phyloP scores from a whole-genome alignment of 2,329 filamentous ascomycete genomes.

The Paecilomyces sp. region DNA sequence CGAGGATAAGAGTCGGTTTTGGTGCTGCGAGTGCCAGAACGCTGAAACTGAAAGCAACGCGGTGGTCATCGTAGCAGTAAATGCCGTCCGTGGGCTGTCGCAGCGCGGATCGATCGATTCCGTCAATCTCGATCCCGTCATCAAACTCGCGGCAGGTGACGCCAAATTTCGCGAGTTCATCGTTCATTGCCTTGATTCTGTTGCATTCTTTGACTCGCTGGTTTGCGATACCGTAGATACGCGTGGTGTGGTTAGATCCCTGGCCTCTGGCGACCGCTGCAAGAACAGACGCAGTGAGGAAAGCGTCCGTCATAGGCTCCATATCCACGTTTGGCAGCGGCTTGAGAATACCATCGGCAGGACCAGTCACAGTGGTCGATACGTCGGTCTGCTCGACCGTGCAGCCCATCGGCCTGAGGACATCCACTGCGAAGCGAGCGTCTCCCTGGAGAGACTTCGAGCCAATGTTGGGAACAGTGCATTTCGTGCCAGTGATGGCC shows the following conservation, averaged over 20 bases:
- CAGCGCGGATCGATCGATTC: conserved; percentile 45
- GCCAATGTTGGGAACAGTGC: conserved; percentile 94
- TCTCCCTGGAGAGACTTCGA: conserved; percentile 89
- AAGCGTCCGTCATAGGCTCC: conserved; percentile 99
- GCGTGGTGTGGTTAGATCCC: conserved; percentile 56
- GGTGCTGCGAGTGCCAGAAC: conserved; percentile 71
- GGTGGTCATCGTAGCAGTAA: conserved; percentile 94
- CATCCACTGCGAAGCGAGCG: conserved; percentile 85
- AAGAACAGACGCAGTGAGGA: conserved; percentile 87
- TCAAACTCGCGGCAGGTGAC: conserved; percentile 80
- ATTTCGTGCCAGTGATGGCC: conserved; percentile 90
- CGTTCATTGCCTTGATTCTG: conserved; percentile 89
- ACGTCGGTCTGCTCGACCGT: conserved; percentile 73
- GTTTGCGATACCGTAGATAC: conserved; percentile 91
- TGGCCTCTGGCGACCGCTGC: conserved; percentile 79
- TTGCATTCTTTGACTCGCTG: conserved; percentile 98
- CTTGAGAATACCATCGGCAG: conserved; percentile 63
- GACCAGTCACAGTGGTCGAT: conserved; percentile 90
- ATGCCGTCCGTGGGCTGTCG: conserved; percentile 59
- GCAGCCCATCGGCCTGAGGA: conserved; percentile 90
- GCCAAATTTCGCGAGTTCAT: conserved; percentile 88
- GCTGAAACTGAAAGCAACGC: conserved; percentile 97
- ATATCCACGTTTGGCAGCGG: conserved; percentile 83
- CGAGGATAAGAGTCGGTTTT: conserved; percentile 66
- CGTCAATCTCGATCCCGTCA: conserved; percentile 74